Conservation (phyloP, 345 rosid species). For the Mallotus nudiflorus region DNA sequence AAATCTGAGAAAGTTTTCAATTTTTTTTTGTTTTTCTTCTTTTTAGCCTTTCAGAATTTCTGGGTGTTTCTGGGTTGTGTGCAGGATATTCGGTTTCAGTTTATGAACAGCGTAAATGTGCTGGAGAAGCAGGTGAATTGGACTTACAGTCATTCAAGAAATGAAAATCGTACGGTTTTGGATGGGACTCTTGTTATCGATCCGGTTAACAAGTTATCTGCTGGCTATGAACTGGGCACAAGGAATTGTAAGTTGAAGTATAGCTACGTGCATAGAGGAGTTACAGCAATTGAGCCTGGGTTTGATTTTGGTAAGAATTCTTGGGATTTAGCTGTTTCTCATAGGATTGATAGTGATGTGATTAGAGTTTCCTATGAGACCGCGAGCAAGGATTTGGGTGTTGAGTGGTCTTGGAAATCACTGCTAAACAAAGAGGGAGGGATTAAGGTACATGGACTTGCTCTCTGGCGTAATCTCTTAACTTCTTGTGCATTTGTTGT, state of each 20-base stretch:
- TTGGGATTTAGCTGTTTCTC: slow-evolving; percentile 39
- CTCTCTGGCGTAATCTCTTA: background rate
- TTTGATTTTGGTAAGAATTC: slow-evolving; percentile 38
- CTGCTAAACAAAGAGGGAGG: slow-evolving; percentile 24
- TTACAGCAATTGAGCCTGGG: slow-evolving; percentile 32
- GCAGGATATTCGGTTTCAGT: slow-evolving; percentile 41
- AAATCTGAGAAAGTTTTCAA: no score
- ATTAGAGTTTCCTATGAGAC: slow-evolving; percentile 34
- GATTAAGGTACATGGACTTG: slow-evolving; percentile 25
- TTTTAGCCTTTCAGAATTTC: no score
- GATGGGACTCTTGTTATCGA: slow-evolving; percentile 34
- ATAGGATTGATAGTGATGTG: slow-evolving; percentile 31
- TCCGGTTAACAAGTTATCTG: slow-evolving; percentile 32
- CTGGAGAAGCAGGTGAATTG: slow-evolving; percentile 33
- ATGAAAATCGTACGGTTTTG: slow-evolving; percentile 28
- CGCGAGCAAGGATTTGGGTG: slow-evolving; percentile 24
- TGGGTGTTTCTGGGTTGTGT: background rate
- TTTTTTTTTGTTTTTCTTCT: no score
- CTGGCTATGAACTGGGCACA: slow-evolving; percentile 25
- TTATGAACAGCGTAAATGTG: slow-evolving; percentile 33
- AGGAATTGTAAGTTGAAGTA: slow-evolving; percentile 34
- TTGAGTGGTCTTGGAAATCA: slow-evolving; percentile 34
- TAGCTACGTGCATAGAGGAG: slow-evolving; percentile 29
- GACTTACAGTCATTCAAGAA: slow-evolving; percentile 30
- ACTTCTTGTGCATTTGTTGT: background rate